Base-by-base conservation (phyloP, 305 asterid species). In the Fraxinus sp. region DNA sequence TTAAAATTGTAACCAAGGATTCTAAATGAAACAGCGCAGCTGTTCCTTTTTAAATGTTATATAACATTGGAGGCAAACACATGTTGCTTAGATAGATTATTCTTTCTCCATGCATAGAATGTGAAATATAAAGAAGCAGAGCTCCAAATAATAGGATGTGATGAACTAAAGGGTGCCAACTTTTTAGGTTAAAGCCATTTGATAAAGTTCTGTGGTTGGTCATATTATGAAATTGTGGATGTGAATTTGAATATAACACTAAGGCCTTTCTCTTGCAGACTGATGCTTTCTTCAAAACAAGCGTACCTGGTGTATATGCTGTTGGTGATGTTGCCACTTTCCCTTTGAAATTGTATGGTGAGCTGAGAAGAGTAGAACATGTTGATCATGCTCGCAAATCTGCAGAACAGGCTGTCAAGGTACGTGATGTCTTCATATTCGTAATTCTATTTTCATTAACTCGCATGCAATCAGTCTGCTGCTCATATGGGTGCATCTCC, bases 341-440 rank as follows among this genome's bases (percentile, higher is more conserved):
- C 89, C 99, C 99, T 68, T 74, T 96, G 95, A 96, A 96, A 86
- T 68, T 96, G 86, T 94, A 89, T 90, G 91, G 89, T 80, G 98
- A 96, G 37, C 73, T 88, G 10, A 91, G 99, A 88, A 92, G 99
- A 89, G 98, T 96, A 32, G 99, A 96, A 83, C 99, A 96, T 73
- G 97, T 96, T 75, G 99, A 94, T 83, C 99, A 96, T 86, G 89
- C 98, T 35, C 98, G 99, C 80, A 96, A 93, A 88, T 96, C 98
- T 80, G 99, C 99, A 79, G 99, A 96, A 89, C 99, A 96, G 79
- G 98, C 99, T 84, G 98, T 92, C n/a, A 96, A 94, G 99, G 99
- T 96, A 88, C 44, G 37, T 44, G 18, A 32, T 66, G 4, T 46
- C 74, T 64, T n/a, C 76, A 66, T 26, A 26, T 66, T 1, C 36